phyloP scores from a whole-genome alignment of 208 protist species.

The Trypanosoma melophagium region DNA sequence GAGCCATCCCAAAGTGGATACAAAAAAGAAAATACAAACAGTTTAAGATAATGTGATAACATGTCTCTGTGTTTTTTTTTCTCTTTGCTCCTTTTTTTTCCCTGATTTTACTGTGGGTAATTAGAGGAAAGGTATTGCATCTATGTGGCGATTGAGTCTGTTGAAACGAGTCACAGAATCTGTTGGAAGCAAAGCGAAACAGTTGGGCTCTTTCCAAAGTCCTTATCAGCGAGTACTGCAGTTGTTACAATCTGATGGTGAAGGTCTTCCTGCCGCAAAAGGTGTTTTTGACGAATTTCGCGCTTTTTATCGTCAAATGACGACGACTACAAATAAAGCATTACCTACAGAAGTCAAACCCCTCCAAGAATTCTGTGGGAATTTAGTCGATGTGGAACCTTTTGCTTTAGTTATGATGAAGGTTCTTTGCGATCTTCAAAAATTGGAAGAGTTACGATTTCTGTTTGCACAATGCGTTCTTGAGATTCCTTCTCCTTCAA shows the following conservation, averaged over 20 bases:
- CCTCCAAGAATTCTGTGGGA: conserved; percentile 73
- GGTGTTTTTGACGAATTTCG: conserved; percentile 80
- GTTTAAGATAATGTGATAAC: too few species aligned
- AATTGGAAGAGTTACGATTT: conserved; percentile 85
- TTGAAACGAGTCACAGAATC: conserved; percentile 8
- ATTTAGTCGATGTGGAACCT: conserved; percentile 58
- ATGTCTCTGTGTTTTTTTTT: background rate
- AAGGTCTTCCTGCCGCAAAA: conserved; percentile 59
- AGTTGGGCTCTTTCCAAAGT: background rate
- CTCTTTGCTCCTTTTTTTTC: background rate
- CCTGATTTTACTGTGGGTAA: background rate
- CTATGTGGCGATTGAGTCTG: conserved; percentile 23
- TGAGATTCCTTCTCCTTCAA: conserved; percentile 52
- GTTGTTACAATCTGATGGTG: conserved; percentile 51
- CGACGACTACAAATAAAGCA: background rate
- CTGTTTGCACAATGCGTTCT: conserved; percentile 86
- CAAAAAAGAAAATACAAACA: too few species aligned
- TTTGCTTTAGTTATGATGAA: conserved; percentile 82
- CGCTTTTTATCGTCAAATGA: conserved; percentile 43
- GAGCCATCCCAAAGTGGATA: too few species aligned
- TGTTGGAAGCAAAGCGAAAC: background rate
- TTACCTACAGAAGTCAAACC: conserved; percentile 30
- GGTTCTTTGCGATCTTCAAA: conserved; percentile 81
- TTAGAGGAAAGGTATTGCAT: background rate
- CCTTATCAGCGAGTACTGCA: conserved; percentile 66